phyloP scores from a whole-genome alignment of 805 yeast genomes.

The Zygotorulaspora florentina region DNA sequence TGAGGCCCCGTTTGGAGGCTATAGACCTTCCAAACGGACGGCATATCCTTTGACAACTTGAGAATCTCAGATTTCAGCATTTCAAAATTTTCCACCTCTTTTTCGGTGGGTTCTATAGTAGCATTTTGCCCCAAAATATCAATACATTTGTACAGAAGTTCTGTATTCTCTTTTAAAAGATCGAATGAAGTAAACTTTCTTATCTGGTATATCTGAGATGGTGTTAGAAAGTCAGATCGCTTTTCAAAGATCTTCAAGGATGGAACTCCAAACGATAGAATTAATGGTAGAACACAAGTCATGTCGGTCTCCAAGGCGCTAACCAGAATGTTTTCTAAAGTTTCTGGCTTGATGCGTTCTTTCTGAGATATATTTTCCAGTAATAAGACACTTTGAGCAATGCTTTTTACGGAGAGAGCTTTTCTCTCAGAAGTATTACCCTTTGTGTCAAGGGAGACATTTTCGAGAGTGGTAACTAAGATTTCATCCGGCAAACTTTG shows the following conservation, averaged over 20 bases:
- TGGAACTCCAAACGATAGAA: constrained; percentile 10
- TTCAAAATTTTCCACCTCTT: constrained; percentile 13
- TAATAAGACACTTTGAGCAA: constrained; percentile 26
- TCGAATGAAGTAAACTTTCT: constrained; percentile 11
- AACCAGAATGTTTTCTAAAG: constrained; percentile 14
- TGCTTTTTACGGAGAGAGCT: constrained; percentile 15
- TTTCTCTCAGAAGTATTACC: constrained; percentile 35
- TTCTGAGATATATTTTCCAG: constrained; percentile 19
- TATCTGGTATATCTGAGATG: constrained; percentile 18
- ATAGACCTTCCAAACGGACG: constrained; percentile 2
- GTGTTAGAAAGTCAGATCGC: constrained; percentile 15
- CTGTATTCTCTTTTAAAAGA: constrained; percentile 6
- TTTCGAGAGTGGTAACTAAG: constrained; percentile 32
- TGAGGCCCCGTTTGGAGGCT: neutral
- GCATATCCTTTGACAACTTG: constrained; percentile 3
- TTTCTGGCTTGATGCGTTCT: constrained; percentile 4
- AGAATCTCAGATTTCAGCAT: constrained; percentile 5
- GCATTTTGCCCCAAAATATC: constrained; percentile 17
- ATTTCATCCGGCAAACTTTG: constrained; percentile 24
- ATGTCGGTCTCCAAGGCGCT: constrained; percentile 16
- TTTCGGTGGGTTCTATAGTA: constrained; percentile 10
- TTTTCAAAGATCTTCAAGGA: constrained; percentile 11
- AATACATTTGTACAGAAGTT: constrained; percentile 13
- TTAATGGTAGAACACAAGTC: constrained; percentile 11
- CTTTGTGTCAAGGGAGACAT: constrained; percentile 38